Evolutionary conservation across 176 grass and related monocot genomes (phyloP).

Genomic region (Tillandsia fasciculata): DNA sequence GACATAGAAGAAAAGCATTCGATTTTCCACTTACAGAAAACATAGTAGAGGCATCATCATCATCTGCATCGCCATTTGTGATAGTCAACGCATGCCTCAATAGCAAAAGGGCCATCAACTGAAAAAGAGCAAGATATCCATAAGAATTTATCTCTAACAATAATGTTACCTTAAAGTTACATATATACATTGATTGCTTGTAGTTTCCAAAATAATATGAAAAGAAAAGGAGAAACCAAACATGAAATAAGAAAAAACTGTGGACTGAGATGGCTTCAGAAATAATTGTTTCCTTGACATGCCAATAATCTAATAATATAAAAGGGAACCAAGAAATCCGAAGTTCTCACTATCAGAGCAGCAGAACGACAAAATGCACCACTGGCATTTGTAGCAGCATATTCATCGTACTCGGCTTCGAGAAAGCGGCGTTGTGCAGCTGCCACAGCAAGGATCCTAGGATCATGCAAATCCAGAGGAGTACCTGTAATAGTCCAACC

Average conservation of each 20-base stretch:
- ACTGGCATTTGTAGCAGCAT: constrained; percentile 58
- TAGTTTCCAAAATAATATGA: neutral
- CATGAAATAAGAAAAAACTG: neutral
- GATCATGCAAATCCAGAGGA: constrained; percentile 64
- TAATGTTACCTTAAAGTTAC: neutral
- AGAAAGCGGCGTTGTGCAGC: constrained; percentile 72
- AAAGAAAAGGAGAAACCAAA: neutral
- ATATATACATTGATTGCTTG: neutral
- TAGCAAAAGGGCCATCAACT: constrained; percentile 82
- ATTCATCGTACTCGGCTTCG: constrained; percentile 87
- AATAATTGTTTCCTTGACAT: no score
- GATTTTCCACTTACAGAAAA: constrained; percentile 51
- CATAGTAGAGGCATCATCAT: constrained; percentile 77
- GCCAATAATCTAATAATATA: no score
- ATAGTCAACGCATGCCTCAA: constrained; percentile 75
- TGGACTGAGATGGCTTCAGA: no score
- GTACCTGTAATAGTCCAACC: constrained; percentile 55
- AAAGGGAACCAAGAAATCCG: neutral
- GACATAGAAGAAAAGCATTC: neutral
- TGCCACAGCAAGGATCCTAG: constrained; percentile 73
- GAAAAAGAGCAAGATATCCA: constrained; percentile 5
- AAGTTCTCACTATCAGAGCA: constrained; percentile 74
- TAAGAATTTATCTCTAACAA: constrained; percentile 13
- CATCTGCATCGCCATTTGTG: constrained; percentile 58
- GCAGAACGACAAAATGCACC: constrained; percentile 76